Conservation (phyloP, 2,329 filamentous ascomycete species). For the Metarhizium sp. region DNA sequence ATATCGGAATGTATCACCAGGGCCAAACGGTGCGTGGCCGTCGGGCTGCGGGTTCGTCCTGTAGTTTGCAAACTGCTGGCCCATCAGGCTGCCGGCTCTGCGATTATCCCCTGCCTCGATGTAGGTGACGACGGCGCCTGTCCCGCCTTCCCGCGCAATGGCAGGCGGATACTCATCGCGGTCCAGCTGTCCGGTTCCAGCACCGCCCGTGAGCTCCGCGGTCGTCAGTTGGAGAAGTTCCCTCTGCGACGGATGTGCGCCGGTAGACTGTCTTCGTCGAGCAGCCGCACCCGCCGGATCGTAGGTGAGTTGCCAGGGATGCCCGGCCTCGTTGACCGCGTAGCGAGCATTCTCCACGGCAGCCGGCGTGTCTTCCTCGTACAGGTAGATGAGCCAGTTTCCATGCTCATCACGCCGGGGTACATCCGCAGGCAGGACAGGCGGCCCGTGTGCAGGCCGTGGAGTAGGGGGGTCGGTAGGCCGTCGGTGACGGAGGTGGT, state of each 20-base stretch:
- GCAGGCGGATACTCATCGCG: not conserved
- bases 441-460: too few relatives aligned
- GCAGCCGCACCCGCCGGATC: not conserved
- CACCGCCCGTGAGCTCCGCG: not conserved
- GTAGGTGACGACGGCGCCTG: not conserved
- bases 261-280: not conserved
- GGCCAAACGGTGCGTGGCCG: not conserved
- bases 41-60: not conserved
- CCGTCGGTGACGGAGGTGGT: too few relatives aligned
- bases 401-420: constrained; percentile 1
- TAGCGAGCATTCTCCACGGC: constrained; percentile 1
- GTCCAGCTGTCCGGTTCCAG: not conserved
- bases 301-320: not conserved
- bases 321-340: not conserved
- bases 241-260: not conserved
- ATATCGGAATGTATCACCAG: not conserved
- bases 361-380: not conserved
- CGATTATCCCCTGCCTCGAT: not conserved
- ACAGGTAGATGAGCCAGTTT: not conserved
- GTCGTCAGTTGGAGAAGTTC: not conserved
- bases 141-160: not conserved
- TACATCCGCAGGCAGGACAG: not conserved
- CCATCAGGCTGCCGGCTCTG: not conserved
- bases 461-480: too few relatives aligned
- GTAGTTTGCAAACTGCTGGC: not conserved